Conservation (phyloP, 2,329 filamentous ascomycete genomes). For the Talaromyces verruculosus region DNA sequence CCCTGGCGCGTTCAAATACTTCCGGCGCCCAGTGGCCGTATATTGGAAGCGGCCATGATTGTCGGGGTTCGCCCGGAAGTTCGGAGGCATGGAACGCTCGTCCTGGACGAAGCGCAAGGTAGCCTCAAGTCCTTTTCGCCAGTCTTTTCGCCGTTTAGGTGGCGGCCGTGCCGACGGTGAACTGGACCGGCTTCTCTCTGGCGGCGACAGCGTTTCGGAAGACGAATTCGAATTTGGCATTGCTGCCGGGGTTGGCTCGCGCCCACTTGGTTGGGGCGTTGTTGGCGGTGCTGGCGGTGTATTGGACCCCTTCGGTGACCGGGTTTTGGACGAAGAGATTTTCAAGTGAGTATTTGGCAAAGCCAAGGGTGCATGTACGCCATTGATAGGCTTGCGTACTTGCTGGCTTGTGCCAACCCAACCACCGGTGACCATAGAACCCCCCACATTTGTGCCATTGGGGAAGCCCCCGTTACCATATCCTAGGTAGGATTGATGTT, state of each 20-base stretch:
- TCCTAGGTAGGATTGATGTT: not conserved
- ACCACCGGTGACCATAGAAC: not conserved
- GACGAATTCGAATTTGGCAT: not conserved
- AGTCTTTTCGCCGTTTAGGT: not conserved
- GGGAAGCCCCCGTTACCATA: not conserved
- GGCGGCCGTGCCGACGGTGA: not conserved
- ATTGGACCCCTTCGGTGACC: not conserved
- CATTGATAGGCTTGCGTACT: not conserved
- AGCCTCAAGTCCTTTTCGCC: not conserved
- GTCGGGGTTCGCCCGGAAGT: conserved; percentile 29
- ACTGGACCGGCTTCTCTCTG: not conserved
- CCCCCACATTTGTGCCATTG: not conserved
- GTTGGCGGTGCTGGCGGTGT: not conserved
- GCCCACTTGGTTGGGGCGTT: not conserved
- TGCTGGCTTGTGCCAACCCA: not conserved
- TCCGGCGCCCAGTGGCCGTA: conserved; percentile 21
- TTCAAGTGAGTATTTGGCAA: not conserved
- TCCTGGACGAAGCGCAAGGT: conserved; percentile 22
- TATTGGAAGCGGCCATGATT: conserved; percentile 28
- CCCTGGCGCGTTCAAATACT: conserved; percentile 26
- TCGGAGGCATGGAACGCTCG: conserved; percentile 20
- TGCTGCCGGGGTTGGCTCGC: not conserved
- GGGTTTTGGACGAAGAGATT: not conserved
- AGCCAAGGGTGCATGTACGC: not conserved
- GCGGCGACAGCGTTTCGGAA: not conserved